A percentile compares a stretch with the other conserved stretches of the same genome.
Evolutionary conservation across 2,329 filamentous ascomycete species (phyloP).

Genomic region (Beauveria sp.): DNA sequence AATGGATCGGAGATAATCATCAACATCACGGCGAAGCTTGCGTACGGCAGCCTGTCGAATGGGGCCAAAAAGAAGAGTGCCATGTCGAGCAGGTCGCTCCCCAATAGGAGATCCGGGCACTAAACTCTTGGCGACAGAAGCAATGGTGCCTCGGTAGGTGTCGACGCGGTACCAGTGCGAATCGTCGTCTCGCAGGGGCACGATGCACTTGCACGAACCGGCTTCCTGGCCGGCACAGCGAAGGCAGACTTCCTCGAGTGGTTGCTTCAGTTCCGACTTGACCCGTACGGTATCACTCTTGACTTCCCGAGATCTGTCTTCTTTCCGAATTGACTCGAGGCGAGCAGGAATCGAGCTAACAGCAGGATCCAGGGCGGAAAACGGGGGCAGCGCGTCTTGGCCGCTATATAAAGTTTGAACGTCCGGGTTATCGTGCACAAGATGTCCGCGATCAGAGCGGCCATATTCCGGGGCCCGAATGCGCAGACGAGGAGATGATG

Average conservation of each 20-base stretch:
- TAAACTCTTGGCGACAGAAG: slow-evolving; percentile 6
- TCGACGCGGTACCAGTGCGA: slow-evolving; percentile 7
- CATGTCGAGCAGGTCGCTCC: neutral
- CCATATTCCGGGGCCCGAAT: neutral
- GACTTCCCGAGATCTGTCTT: neutral
- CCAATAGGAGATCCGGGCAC: slow-evolving; percentile 2
- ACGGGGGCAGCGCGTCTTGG: slow-evolving; percentile 2
- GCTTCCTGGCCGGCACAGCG: slow-evolving; percentile 1
- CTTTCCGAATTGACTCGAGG: neutral
- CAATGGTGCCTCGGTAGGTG: slow-evolving; percentile 5
- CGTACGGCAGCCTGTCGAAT: neutral
- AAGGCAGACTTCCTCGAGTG: neutral
- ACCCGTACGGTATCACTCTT: neutral
- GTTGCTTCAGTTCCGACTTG: neutral
- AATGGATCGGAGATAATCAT: neutral
- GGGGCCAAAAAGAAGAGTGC: neutral
- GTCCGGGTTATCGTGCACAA: neutral
- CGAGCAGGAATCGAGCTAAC: neutral
- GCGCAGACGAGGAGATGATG: neutral
- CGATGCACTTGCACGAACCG: neutral
- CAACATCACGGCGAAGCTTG: slow-evolving; percentile 5
- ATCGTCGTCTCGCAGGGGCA: slow-evolving; percentile 4
- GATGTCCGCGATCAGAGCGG: neutral
- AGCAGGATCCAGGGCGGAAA: neutral
- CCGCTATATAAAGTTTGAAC: neutral